phyloP scores from a whole-genome alignment of 2,329 filamentous ascomycete genomes.

The Neonectria hederae region DNA sequence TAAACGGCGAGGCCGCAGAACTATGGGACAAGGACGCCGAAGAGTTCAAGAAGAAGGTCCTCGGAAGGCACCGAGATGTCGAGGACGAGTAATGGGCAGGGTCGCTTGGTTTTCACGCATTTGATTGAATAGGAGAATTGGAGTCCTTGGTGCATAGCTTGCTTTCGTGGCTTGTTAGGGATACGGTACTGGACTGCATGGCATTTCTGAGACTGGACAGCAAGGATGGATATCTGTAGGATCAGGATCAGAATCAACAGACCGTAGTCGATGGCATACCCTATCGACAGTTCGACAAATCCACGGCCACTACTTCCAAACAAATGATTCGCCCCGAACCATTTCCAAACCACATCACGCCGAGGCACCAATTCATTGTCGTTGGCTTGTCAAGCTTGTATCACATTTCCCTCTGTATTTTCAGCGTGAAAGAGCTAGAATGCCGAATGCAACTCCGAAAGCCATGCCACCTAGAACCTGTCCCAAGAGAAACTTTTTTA shows the following conservation, averaged over 20 bases:
- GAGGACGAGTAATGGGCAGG: slow-evolving; percentile 64
- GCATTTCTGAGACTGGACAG: slow-evolving; percentile 36
- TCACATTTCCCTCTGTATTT: slow-evolving; percentile 52
- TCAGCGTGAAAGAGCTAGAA: slow-evolving; percentile 55
- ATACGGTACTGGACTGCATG: slow-evolving; percentile 48
- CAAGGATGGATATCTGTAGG: slow-evolving; percentile 32
- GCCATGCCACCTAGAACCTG: slow-evolving; percentile 56
- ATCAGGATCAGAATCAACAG: slow-evolving; percentile 38
- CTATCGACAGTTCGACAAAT: slow-evolving; percentile 40
- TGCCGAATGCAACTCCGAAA: slow-evolving; percentile 59
- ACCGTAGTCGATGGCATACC: slow-evolving; percentile 41
- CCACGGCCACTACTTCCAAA: slow-evolving; percentile 35
- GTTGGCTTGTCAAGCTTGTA: slow-evolving; percentile 43
- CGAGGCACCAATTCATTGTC: slow-evolving; percentile 40
- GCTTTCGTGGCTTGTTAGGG: slow-evolving; percentile 45
- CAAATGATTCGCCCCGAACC: slow-evolving; percentile 33
- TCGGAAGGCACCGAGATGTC: slow-evolving; percentile 69
- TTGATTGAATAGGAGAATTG: slow-evolving; percentile 50
- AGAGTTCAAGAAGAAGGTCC: slow-evolving; percentile 84
- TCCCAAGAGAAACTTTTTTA: slow-evolving; percentile 51
- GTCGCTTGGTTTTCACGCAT: slow-evolving; percentile 28
- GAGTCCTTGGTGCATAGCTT: slow-evolving; percentile 52
- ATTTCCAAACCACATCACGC: slow-evolving; percentile 40
- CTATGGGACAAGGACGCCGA: slow-evolving; percentile 90
- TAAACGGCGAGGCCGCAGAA: slow-evolving; percentile 96